Percentiles rank a stretch among this genome's conserved stretches.
These are phyloP conservation scores for Ophioceras dolichostomum DNA, from an alignment of 2,329 filamentous ascomycete species.

Conservation along the genomic window DNA sequence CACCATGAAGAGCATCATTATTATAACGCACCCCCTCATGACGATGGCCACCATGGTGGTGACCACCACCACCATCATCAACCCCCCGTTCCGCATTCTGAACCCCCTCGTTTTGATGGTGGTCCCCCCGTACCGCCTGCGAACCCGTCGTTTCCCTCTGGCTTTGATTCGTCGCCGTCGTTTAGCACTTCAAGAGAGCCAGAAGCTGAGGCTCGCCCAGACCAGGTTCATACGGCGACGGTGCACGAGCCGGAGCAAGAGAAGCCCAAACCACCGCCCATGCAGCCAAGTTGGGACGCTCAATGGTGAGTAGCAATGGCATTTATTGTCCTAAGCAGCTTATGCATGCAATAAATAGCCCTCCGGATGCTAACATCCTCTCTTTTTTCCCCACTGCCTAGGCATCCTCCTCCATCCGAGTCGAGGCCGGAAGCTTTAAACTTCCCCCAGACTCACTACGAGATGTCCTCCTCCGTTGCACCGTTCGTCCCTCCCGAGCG, in stretches of 20 bases:
- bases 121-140: slow-evolving; percentile 3
- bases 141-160: slow-evolving; percentile 11
- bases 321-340: neutral
- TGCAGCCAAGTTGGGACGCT: slow-evolving; percentile 35
- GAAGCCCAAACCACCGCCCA: slow-evolving; percentile 15
- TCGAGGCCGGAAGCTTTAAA: slow-evolving; percentile 78
- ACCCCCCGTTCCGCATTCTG: slow-evolving; percentile 2
- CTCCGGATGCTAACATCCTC: neutral
- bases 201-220: slow-evolving; percentile 35
- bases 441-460: slow-evolving; percentile 67
- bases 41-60: neutral
- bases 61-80: slow-evolving; percentile 3
- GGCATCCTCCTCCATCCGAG: slow-evolving; percentile 48
- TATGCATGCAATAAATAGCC: neutral
- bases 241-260: slow-evolving; percentile 22
- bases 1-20: neutral
- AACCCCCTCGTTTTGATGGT: slow-evolving; percentile 4
- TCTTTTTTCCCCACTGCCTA: slow-evolving; percentile 18
- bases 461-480: slow-evolving; percentile 65
- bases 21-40: neutral
- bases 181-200: slow-evolving; percentile 24
- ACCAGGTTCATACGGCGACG: slow-evolving; percentile 22
- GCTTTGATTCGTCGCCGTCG: slow-evolving; percentile 19
- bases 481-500: slow-evolving; percentile 65
- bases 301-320: slow-evolving; percentile 29